These are phyloP conservation scores for Saccharomycopsis lassenensis DNA, from an alignment of 805 yeast genomes.

Conservation along the genomic window DNA sequence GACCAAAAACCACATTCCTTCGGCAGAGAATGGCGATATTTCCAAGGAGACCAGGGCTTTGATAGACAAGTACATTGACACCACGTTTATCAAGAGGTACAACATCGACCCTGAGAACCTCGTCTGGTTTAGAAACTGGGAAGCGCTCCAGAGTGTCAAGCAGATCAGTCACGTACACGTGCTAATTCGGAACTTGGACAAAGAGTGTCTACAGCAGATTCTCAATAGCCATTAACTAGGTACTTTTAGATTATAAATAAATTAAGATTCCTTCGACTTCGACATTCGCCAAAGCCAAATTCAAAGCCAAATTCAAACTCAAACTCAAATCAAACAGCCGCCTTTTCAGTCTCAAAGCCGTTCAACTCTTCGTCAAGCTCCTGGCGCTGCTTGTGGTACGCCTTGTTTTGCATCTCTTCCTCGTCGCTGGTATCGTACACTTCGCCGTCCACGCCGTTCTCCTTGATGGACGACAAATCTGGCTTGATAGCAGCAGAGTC, in stretches of 20 bases:
- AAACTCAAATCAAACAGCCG: too few relatives aligned
- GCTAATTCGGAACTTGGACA: slow-evolving; percentile 33
- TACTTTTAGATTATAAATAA: too few relatives aligned
- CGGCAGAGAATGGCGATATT: slow-evolving; percentile 41
- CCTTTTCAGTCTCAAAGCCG: slow-evolving; percentile 17
- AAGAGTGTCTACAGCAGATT: slow-evolving; percentile 19
- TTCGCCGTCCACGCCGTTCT: slow-evolving; percentile 45
- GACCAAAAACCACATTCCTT: slow-evolving; percentile 46
- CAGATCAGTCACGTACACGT: slow-evolving; percentile 65
- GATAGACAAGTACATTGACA: slow-evolving; percentile 35
- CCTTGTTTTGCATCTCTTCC: slow-evolving; percentile 37
- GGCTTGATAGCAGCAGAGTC: slow-evolving; percentile 78
- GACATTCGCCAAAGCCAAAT: too few relatives aligned
- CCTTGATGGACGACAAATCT: slow-evolving; percentile 52
- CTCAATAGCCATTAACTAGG: slow-evolving; percentile 4
- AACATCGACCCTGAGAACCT: slow-evolving; percentile 28
- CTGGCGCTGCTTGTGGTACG: slow-evolving; percentile 37
- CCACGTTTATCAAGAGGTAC: slow-evolving; percentile 38
- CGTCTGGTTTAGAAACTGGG: slow-evolving; percentile 67
- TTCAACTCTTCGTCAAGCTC: slow-evolving; percentile 36
- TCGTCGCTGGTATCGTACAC: slow-evolving; percentile 36
- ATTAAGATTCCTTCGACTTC: too few relatives aligned
- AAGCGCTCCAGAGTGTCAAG: slow-evolving; percentile 55
- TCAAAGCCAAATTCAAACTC: too few relatives aligned
- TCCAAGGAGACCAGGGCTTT: slow-evolving; percentile 29